Percentiles rank a stretch among this genome's conserved stretches.
phyloP scores from a whole-genome alignment of 2,329 filamentous ascomycete species.

The Aspergillus arachidicola region DNA sequence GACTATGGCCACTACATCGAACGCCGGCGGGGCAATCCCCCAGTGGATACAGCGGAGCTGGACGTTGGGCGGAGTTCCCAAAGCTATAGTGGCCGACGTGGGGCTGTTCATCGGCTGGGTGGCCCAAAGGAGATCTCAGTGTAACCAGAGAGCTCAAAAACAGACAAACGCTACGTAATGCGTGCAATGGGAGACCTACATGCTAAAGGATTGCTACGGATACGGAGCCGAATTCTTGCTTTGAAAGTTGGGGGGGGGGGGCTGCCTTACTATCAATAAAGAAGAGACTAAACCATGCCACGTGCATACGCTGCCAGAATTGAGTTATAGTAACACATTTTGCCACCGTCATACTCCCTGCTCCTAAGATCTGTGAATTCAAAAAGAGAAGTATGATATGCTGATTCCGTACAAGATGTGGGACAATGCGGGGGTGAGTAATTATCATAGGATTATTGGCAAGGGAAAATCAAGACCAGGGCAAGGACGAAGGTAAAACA shows the following conservation, averaged over 20 bases:
- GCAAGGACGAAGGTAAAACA: constrained; percentile 13
- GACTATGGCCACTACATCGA: constrained; percentile 42
- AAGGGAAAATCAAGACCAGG: constrained; percentile 1
- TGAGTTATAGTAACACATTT: constrained; percentile 11
- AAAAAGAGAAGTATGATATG: neutral
- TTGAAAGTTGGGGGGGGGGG: too few species aligned
- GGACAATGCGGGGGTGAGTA: constrained; percentile 14
- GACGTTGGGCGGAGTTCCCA: constrained; percentile 39
- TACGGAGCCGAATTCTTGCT: neutral
- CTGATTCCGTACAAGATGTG: constrained; percentile 12
- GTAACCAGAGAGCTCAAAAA: neutral
- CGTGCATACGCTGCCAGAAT: neutral
- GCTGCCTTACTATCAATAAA: neutral
- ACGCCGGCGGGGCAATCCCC: constrained; percentile 40
- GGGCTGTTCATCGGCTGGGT: constrained; percentile 42
- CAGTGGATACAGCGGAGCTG: constrained; percentile 41
- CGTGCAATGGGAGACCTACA: neutral
- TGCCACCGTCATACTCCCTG: constrained; percentile 18
- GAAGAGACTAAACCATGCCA: neutral
- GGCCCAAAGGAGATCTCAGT: constrained; percentile 17
- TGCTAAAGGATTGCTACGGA: neutral
- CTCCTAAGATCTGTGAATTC: constrained; percentile 10
- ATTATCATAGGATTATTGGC: constrained; percentile 2
- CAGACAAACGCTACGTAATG: neutral
- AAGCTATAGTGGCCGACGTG: constrained; percentile 42